A percentile compares a stretch with the other conserved stretches of the same genome.
These are phyloP conservation scores for Komagataella kurtzmanii DNA, from an alignment of 805 yeast species.

Conservation along the genomic window DNA sequence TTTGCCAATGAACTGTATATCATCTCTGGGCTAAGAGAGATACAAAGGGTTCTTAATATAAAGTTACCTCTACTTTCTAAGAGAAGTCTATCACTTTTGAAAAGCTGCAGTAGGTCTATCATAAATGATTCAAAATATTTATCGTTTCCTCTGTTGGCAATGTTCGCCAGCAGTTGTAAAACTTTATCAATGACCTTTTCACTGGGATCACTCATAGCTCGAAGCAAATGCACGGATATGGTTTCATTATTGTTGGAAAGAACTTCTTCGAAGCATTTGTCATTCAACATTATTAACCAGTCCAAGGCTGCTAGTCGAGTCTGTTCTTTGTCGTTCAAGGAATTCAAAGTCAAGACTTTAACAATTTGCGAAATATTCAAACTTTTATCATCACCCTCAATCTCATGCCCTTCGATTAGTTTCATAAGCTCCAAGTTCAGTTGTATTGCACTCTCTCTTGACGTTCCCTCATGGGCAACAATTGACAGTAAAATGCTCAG, in stretches of 20 bases:
- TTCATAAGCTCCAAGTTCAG: conserved; percentile 46
- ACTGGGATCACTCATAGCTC: conserved; percentile 55
- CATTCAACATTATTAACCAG: conserved; percentile 78
- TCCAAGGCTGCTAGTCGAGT: conserved; percentile 77
- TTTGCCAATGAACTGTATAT: conserved; percentile 72
- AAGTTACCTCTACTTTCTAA: conserved; percentile 68
- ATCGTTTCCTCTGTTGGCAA: conserved; percentile 60
- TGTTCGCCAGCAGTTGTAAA: conserved; percentile 56
- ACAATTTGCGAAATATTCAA: conserved; percentile 49
- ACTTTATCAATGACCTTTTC: conserved; percentile 70
- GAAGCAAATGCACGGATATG: conserved; percentile 55
- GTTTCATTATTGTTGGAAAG: conserved; percentile 47
- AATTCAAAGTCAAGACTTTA: conserved; percentile 59
- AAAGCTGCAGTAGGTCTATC: conserved; percentile 52
- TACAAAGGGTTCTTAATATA: conserved; percentile 73
- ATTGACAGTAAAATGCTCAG: conserved; percentile 55
- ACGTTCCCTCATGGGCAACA: conserved; percentile 38
- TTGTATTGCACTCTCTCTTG: conserved; percentile 35
- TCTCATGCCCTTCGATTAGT: conserved; percentile 31
- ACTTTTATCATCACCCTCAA: conserved; percentile 21
- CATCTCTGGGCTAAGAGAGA: conserved; percentile 67
- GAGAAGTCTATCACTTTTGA: conserved; percentile 55
- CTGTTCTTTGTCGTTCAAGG: conserved; percentile 61
- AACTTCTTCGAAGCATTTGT: conserved; percentile 47
- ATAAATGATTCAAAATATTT: conserved; percentile 66